Base-by-base conservation (phyloP, 75 land plant species). In the Cryptomeria japonica region DNA sequence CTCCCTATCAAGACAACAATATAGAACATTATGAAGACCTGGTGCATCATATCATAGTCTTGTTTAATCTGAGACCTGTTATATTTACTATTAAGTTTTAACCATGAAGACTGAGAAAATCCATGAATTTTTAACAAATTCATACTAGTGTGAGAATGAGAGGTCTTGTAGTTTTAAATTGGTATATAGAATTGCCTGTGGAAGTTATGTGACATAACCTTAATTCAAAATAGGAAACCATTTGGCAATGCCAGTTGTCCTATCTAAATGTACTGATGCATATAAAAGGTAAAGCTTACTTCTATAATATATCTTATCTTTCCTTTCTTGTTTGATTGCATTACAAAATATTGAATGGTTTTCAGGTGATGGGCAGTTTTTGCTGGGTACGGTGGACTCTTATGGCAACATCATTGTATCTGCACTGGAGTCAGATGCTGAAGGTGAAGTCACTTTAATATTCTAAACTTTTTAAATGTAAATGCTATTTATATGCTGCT, bases 321-420 rank as follows among this genome's bases (percentile, higher is more conserved):
- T 68, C n/a, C n/a, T 72, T 34, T 32, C 77, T 73, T 73, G 36
- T 25, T 73, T 1, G 77, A 73, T 73, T 73, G 77, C 37, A 73
- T 73, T 73, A 73, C 32, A 73, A 73, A 12, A 9, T 73, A 73
- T 73, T 32, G 46, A 13, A 49, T 56, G 39, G 34, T 58, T 88
- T 87, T 42, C 91, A 96, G 98, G 88, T 86, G 90, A 87, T 87
- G 89, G 84, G n/a, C 87, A 91, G 55, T 84, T 89, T 58, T 68
- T 95, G 41, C 58, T 97, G 86, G 97, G 97, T 47, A 91, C 96
- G 80, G 99, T 94, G 42, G 99, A 97, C 88, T 92, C 96, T 42
- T 94, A 91, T 92, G 99, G 99, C 38, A 94, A 92, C 61, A 93
- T 95, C 68, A 95, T 97, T 86, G 95, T 97, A 3, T 93, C 96